Evolutionary conservation across 2,329 filamentous ascomycete genomes (phyloP).

Genomic region (Sordariomycetes sp.): DNA sequence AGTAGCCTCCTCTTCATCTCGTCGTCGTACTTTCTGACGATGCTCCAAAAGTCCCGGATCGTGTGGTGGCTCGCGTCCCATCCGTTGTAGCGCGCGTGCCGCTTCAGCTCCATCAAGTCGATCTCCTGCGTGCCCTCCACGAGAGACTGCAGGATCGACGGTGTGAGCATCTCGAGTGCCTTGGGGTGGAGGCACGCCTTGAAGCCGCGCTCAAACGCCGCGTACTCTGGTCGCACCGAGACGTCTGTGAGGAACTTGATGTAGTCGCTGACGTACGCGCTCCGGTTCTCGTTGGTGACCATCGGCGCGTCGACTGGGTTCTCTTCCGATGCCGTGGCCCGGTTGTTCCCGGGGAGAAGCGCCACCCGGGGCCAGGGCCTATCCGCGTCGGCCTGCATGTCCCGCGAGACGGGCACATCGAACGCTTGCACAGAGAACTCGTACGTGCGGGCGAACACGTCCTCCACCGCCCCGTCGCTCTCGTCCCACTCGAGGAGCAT

Average conservation of each 20-base stretch:
- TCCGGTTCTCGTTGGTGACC: conserved; percentile 74
- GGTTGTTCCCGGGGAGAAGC: conserved; percentile 23
- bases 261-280: conserved; percentile 74
- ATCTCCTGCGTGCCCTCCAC: conserved; percentile 79
- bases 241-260: conserved; percentile 71
- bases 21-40: conserved; percentile 58
- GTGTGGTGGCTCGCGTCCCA: conserved; percentile 61
- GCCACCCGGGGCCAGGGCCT: conserved; percentile 36
- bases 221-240: conserved; percentile 66
- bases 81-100: conserved; percentile 67
- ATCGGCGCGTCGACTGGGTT: conserved; percentile 48
- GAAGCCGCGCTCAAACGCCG: conserved; percentile 76
- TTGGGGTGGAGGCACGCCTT: conserved; percentile 60
- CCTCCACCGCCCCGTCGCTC: conserved; percentile 63
- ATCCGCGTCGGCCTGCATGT: conserved; percentile 32
- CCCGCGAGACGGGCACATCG: conserved; percentile 43
- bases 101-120: conserved; percentile 62
- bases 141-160: conserved; percentile 60
- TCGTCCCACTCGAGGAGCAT: conserved; percentile 67
- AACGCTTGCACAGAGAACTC: conserved; percentile 63
- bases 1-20: conserved; percentile 66
- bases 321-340: conserved; percentile 14
- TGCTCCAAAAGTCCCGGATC: conserved; percentile 73
- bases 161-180: conserved; percentile 61
- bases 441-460: conserved; percentile 76